Conservation (phyloP, 257 asterid genomes). For the Plectranthus barbatus region DNA sequence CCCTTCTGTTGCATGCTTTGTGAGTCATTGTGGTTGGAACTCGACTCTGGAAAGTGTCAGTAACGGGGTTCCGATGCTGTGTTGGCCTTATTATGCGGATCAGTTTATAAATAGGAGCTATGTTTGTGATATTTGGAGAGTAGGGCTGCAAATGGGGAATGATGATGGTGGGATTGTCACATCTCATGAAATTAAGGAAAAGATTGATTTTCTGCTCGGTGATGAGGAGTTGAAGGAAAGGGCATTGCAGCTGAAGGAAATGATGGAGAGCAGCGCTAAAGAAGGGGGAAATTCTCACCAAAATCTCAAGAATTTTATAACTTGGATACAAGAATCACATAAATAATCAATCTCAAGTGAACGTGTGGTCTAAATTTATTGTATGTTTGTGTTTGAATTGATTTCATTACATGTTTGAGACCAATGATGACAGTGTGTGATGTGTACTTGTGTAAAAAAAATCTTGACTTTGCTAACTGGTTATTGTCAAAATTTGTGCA, state of each 20-base stretch:
- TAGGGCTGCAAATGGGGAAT: conserved; percentile 28
- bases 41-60: conserved; percentile 47
- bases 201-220: conserved; percentile 26
- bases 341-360: background rate
- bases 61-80: conserved; percentile 42
- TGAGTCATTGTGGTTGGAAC: conserved; percentile 79
- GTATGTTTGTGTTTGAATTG: background rate
- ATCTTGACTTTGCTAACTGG: too few relatives aligned
- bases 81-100: conserved; percentile 56
- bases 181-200: conserved; percentile 25
- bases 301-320: conserved; percentile 29
- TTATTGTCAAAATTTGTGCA: too few relatives aligned
- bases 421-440: background rate
- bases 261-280: conserved; percentile 9
- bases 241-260: conserved; percentile 27
- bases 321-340: conserved; percentile 23
- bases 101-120: conserved; percentile 50
- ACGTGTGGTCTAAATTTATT: too few relatives aligned
- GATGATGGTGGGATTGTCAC: conserved; percentile 17
- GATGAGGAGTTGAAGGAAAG: conserved; percentile 23
- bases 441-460: background rate
- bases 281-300: conserved; percentile 35
- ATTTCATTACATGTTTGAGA: background rate
- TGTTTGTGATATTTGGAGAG: conserved; percentile 53
- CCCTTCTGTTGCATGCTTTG: conserved; percentile 45